phyloP scores from a whole-genome alignment of 176 grass and related monocot genomes.

The Otatea glauca region DNA sequence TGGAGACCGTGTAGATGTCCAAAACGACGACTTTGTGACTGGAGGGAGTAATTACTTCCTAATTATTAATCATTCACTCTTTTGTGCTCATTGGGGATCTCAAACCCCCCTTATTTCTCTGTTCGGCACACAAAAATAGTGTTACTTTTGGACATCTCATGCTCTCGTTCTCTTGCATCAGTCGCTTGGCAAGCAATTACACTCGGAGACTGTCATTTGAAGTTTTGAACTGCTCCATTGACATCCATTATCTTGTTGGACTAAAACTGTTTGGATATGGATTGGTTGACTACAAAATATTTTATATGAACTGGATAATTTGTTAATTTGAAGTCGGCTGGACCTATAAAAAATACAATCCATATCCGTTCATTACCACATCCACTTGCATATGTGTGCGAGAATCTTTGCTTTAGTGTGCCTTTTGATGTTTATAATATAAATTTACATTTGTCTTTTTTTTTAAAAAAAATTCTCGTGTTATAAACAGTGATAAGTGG shows the following conservation, averaged over 20 bases:
- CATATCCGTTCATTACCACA: background rate
- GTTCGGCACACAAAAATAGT: background rate
- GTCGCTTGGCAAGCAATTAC: background rate
- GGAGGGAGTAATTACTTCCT: background rate
- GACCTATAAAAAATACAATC: background rate
- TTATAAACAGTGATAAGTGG: background rate
- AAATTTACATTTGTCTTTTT: background rate
- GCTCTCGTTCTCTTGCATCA: background rate
- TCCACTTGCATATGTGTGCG: background rate
- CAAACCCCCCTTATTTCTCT: background rate
- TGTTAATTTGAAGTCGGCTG: background rate
- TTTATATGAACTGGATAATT: background rate
- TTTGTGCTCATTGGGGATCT: background rate
- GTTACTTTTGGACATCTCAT: background rate
- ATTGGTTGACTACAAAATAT: background rate
- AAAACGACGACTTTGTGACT: too few relatives aligned
- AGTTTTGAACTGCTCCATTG: conserved; percentile 9
- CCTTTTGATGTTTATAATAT: background rate
- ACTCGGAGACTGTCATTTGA: background rate
- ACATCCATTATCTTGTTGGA: background rate
- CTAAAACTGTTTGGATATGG: conserved; percentile 5
- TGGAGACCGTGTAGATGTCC: too few relatives aligned
- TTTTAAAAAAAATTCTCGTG: background rate
- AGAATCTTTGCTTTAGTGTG: background rate
- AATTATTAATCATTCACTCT: background rate